Evolutionary conservation across 1,284 basidiomycete genomes (phyloP), one percentile per base, ranked within the genome.

Genomic region (Tilletia horrida): DNA sequence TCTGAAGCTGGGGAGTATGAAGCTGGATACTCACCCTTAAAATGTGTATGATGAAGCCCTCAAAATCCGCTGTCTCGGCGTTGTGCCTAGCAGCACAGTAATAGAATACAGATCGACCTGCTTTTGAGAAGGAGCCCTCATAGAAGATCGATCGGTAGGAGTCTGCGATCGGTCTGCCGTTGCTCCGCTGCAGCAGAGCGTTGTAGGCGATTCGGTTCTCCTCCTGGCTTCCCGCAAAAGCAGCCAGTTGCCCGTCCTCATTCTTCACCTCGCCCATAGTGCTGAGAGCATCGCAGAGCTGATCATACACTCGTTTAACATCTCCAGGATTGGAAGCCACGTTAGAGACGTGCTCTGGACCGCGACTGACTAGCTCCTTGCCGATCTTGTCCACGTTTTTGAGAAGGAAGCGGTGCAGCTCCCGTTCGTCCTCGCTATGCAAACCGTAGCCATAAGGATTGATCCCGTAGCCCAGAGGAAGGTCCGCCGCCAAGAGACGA

Each of bases 31-130:
- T 68, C 29, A 72, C 67, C 65, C 75, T 70, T 1, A 79, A 62
- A 29, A 73, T 64, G 63, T 77, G 72, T 43, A 74, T 66, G 42
- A 93, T 88, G 45, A 97, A 82, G 2, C 93, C 82, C 75, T 95
- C 92, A 42, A 93, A 87, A 78, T 96, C 92, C 57, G 93, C 84
- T 0, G 88, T 87, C 74, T 92, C 91, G 1, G 91, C 89, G 70
- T 91, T 88, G 55, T 93, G 86, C 71, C 70, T 71, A n/a, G 62
- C 66, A 66, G 88, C 71, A 62, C 83, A 78, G 63, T 84, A 83
- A 76, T 84, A 84, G 73, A 84, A 83, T 6, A 84, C 83, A 9
- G 83, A 80, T 13, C 80, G 75, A 6, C 83, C 83, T 44, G 77
- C 81, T 76, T 83, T 73, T 18, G 67, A 71, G 1, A 72, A 61